Base-by-base conservation (phyloP, 352 stramenopile genomes). In the Globisporangium acanthophoron region DNA sequence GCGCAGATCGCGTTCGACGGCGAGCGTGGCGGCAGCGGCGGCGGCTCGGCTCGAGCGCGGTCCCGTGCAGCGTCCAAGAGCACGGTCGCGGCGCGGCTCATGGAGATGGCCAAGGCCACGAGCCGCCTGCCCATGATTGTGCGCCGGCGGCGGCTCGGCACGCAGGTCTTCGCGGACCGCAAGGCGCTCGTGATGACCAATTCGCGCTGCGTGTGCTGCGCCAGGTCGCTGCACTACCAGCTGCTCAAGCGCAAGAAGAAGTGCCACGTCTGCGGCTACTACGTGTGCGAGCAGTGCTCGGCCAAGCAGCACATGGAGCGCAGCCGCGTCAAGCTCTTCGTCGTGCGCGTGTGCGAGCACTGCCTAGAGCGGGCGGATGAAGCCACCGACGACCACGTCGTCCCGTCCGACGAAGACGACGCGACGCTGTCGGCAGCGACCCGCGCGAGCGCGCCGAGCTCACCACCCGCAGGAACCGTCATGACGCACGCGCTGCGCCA, bases 181-280 rank as follows among this genome's bases (percentile, higher is more conserved):
- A 58, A 54, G 20, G 37, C 60, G 0, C 4, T 76, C 21, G 20
- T 62, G 3, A 59, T 61, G 18, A 53, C 56, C 1, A 80, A 76
- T 52, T 52, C 62, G 29, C 65, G 61, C 15, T 80, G 72, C 37
- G 48, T 74, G 15, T 65, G 59, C 59, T 80, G 72, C 52, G 61
- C 56, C 2, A 59, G 45, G 43, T 43, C 43, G 31, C 60, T 78
- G 41, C 53, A 74, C n/a, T 27, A 33, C n/a, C 46, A 52, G 46
- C 7, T 66, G 58, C 16, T 74, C 74, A 43, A 43, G 50, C 64
- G 70, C 9, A 70, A 74, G 29, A 83, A 82, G 50, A 69, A 70
- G 20, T 90, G 80, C 51, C 68, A 84, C 33, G 58, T 90, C 13
- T 88, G 80, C 33, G 75, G 73, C n/a, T 80, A 73, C 37, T 43